phyloP scores from a whole-genome alignment of 768 basidiomycete genomes.

The Amyloporia xantha region DNA sequence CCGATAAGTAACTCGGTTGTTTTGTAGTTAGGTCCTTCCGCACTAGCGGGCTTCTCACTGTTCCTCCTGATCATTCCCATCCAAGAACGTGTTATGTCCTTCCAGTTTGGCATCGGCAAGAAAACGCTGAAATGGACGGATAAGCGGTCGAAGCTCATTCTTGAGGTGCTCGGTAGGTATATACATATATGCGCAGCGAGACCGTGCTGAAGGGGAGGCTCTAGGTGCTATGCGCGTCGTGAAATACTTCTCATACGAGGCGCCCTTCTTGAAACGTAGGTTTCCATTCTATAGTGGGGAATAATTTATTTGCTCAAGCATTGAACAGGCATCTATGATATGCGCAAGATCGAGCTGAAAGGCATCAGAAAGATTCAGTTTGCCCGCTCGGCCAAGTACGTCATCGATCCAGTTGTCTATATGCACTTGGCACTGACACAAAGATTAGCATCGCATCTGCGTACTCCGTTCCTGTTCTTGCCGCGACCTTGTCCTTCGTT shows the following conservation, averaged over 20 bases:
- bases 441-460: slow-evolving; percentile 47
- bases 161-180: slow-evolving; percentile 50
- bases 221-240: slow-evolving; percentile 63
- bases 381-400: slow-evolving; percentile 57
- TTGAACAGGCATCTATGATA: slow-evolving; percentile 43
- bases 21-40: slow-evolving; percentile 57
- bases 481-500: slow-evolving; percentile 60
- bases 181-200: neutral
- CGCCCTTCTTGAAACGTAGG: slow-evolving; percentile 58
- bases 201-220: neutral
- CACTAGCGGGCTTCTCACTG: slow-evolving; percentile 62
- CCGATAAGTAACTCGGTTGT: neutral
- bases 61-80: slow-evolving; percentile 58
- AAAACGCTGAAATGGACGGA: slow-evolving; percentile 58
- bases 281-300: slow-evolving; percentile 5
- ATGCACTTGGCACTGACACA: slow-evolving; percentile 11
- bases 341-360: slow-evolving; percentile 47
- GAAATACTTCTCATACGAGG: slow-evolving; percentile 71
- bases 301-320: neutral
- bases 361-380: slow-evolving; percentile 53
- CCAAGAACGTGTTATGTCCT: slow-evolving; percentile 56
- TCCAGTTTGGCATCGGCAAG: slow-evolving; percentile 47
- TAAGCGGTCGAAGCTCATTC: slow-evolving; percentile 52
- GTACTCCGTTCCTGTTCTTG: slow-evolving; percentile 54
- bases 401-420: neutral